A percentile compares a stretch with the other conserved stretches of the same genome.
Evolutionary conservation across 1,284 basidiomycete genomes (phyloP).

Genomic region (Pisolithus thermaeus): DNA sequence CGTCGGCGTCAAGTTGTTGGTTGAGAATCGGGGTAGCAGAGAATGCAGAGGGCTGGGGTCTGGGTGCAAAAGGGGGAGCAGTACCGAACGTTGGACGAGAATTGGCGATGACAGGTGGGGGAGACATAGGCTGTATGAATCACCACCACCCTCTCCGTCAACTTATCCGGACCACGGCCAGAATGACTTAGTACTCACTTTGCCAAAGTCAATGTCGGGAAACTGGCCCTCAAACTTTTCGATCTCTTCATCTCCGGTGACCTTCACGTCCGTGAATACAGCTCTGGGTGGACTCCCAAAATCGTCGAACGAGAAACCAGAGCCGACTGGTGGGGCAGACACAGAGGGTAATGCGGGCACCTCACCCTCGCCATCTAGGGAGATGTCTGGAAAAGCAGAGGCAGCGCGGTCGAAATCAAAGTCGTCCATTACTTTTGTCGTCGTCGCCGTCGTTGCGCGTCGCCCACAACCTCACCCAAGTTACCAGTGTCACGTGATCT

Average conservation of each 20-base stretch:
- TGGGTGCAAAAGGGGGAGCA: constrained; percentile 60
- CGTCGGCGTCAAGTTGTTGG: constrained; percentile 71
- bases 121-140: constrained; percentile 23
- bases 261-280: constrained; percentile 52
- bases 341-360: constrained; percentile 39
- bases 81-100: constrained; percentile 42
- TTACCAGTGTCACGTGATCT: constrained; percentile 1
- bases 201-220: constrained; percentile 72
- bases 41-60: constrained; percentile 63
- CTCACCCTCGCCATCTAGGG: constrained; percentile 59
- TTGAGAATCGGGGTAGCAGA: constrained; percentile 68
- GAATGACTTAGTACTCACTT: constrained; percentile 33
- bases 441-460: background rate
- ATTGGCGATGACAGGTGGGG: constrained; percentile 10
- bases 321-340: constrained; percentile 18
- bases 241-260: constrained; percentile 84
- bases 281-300: constrained; percentile 47
- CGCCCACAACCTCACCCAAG: constrained; percentile 1
- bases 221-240: constrained; percentile 90
- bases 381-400: constrained; percentile 83
- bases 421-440: constrained; percentile 37
- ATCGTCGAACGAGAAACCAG: constrained; percentile 59
- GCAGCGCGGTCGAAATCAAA: constrained; percentile 76
- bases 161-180: background rate
- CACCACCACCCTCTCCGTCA: constrained; percentile 11